Base-by-base conservation (phyloP, 2,329 filamentous ascomycete species). In the Sporothrix brunneoviolacea region DNA sequence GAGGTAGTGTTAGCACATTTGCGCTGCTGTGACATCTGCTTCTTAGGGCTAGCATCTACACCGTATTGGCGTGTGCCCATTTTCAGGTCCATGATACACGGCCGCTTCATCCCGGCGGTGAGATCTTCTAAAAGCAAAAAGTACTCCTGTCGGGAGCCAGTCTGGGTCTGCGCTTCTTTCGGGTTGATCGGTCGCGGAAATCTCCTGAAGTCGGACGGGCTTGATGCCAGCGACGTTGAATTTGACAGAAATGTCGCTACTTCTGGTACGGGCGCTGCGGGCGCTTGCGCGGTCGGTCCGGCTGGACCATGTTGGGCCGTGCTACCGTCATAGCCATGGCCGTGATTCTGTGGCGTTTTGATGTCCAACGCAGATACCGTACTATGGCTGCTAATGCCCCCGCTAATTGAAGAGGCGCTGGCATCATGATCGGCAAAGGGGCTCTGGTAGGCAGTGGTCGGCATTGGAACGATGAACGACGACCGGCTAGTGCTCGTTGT, bases 61-160 rank as follows among this genome's bases (percentile, higher is more conserved):
- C 93, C 93, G 64, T 96, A 97, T 64, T 98, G 93, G 2, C 93
- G 84, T 8, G 93, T 98, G 18, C 93, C 93, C 93, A 98, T 98
- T 65, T 98, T 98, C 55, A 98, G 74, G 64, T 98, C 93, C 67
- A 98, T 86, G 53, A 98, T 95, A 68, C 93, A 97, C 5, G 93
- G 93, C 45, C 87, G 83, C 64, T 89, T 91, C 93, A 98, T 97
- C 30, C 91, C 91, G 2, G 91, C 88, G 1, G 93, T 98, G 42
- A 98, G 77, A 64, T 98, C 93, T 67, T 98, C 93, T 9, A 98
- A 72, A 1, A 98, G 75, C 13, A 98, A 73, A 64, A 98, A 98
- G 64, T 91, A 95, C 61, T 96, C 88, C 4, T 95, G 87, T 28
- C 91, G 83, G 3, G 74, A 75, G 51, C 80, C 75, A 13, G 69